Evolutionary conservation across 2,329 filamentous ascomycete genomes (phyloP).

Genomic region (Zymoseptoria ardabiliae): DNA sequence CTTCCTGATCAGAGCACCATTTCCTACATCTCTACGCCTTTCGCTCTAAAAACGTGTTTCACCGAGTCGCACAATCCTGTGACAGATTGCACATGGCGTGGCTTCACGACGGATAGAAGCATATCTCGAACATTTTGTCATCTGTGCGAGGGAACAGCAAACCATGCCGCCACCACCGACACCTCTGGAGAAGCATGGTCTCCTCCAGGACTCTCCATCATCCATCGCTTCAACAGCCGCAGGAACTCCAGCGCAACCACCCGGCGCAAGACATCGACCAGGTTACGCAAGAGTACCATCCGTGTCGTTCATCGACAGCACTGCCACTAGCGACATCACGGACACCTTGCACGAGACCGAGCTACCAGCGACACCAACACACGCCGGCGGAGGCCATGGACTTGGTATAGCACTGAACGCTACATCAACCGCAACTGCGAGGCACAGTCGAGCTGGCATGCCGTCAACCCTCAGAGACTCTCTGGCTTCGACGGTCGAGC

Average conservation of each 20-base stretch:
- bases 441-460: slow-evolving; percentile 16
- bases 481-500: slow-evolving; percentile 9
- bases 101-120: slow-evolving; percentile 4
- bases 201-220: slow-evolving; percentile 8
- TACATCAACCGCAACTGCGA: slow-evolving; percentile 1
- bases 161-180: slow-evolving; percentile 9
- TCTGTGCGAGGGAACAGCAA: slow-evolving; percentile 4
- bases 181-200: slow-evolving; percentile 11
- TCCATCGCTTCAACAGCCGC: slow-evolving; percentile 1
- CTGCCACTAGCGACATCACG: slow-evolving; percentile 12
- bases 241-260: slow-evolving; percentile 1
- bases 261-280: slow-evolving; percentile 25
- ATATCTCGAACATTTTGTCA: slow-evolving; percentile 3
- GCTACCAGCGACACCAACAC: slow-evolving; percentile 6
- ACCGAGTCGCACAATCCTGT: not conserved
- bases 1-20: not conserved
- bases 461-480: slow-evolving; percentile 15
- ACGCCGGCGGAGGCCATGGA: slow-evolving; percentile 19
- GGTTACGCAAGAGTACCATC: slow-evolving; percentile 32
- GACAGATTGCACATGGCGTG: not conserved
- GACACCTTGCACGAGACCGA: slow-evolving; percentile 30
- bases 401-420: slow-evolving; percentile 28
- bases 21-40: not conserved
- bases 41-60: not conserved
- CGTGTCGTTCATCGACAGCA: slow-evolving; percentile 29